Evolutionary conservation across 805 yeast genomes (phyloP), one percentile per base, ranked within the genome.

Genomic region (Ogataea chonburiensis): DNA sequence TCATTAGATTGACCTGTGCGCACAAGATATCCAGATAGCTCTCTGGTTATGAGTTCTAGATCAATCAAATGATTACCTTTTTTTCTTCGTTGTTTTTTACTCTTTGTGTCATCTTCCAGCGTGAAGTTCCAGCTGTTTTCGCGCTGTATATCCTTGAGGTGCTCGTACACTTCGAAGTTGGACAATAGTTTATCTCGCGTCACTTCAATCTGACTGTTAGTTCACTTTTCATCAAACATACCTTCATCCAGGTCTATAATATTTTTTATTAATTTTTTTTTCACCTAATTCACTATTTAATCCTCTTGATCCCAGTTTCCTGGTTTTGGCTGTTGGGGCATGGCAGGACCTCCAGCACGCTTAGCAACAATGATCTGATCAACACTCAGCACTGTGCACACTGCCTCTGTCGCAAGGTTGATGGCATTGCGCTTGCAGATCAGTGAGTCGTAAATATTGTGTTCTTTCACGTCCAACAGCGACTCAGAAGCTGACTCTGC

Each of bases 291-390:
- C 22, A 17, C 28, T 25, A 31, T 19, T 30, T 41, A 87, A 65
- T 89, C 96, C 43, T 75, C 96, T 64, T 82, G 93, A 58, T 88
- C 97, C 97, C 97, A 88, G 67, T 87, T 88, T 43, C 96, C 96
- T 29, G 93, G 91, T 62, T 79, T 79, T 50, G 81, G 82, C 57
- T 85, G 94, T 52, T 72, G 67, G 21, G 96, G 96, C 75, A 88
- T 81, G 20, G 70, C 80, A 31, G 98, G 98, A 15, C 98, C 98
- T 48, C 98, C 98, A 2, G 98, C 97, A 61, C 96, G 79, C 76
- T 91, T 91, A 28, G 98, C 98, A 93, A 91, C 93, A 59, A 91
- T 93, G 55, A 91, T 91, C 72, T 91, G 98, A 62, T 93, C 98
- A 33, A 93, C 93, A 17, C 95, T 80, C 46, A 89, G 71, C 35